Conservation (phyloP, 305 asterid species). For the Euphrasia arctica region DNA sequence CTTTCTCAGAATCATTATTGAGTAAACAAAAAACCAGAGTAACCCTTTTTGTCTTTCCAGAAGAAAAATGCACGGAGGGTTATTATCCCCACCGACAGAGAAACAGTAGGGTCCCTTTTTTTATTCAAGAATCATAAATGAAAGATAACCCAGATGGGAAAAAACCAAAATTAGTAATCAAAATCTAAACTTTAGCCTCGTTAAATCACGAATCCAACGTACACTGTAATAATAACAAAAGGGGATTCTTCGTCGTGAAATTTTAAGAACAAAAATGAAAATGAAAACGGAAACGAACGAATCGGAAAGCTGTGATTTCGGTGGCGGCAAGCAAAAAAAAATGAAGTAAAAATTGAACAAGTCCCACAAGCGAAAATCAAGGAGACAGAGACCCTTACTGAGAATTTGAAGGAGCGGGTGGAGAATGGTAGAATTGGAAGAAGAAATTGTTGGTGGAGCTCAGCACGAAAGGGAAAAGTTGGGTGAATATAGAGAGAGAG, state of each 20-base stretch:
- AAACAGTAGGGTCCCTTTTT: constrained; percentile 24
- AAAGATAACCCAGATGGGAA: constrained; percentile 17
- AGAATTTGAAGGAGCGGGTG: constrained; percentile 3
- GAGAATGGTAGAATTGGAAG: constrained; percentile 19
- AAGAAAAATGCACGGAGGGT: too few species aligned
- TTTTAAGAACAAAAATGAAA: constrained; percentile 26
- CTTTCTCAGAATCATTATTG: constrained; percentile 48
- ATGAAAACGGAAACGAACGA: not conserved
- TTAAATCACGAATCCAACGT: constrained; percentile 7
- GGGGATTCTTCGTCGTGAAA: constrained; percentile 29
- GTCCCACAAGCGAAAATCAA: constrained; percentile 4
- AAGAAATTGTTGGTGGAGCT: constrained; percentile 27
- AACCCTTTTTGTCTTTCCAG: constrained; percentile 7
- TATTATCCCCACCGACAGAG: constrained; percentile 47
- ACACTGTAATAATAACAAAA: constrained; percentile 5
- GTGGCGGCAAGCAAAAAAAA: constrained; percentile 19
- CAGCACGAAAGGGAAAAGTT: constrained; percentile 38
- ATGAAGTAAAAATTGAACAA: constrained; percentile 8
- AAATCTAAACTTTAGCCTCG: constrained; percentile 26
- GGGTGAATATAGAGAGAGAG: constrained; percentile 24
- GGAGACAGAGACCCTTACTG: constrained; percentile 17
- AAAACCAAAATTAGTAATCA: constrained; percentile 8
- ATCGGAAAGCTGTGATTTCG: constrained; percentile 10
- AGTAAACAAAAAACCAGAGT: constrained; percentile 5
- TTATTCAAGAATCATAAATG: constrained; percentile 28